Evolutionary conservation across 768 basidiomycete genomes (phyloP).

Genomic region (Amanita muscaria): DNA sequence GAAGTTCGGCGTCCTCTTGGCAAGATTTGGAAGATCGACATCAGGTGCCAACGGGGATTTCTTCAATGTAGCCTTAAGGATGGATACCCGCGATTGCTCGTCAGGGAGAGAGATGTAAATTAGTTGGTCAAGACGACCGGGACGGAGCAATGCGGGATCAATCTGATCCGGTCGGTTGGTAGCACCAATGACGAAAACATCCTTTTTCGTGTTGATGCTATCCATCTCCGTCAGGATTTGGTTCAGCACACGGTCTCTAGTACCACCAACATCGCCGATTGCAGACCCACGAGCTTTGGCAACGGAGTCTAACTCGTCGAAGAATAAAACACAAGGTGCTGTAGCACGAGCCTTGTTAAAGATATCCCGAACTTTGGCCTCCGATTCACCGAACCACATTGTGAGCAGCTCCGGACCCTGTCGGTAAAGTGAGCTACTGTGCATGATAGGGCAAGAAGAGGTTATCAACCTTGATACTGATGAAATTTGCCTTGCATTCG

Average conservation of each 20-base stretch:
- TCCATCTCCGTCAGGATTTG: constrained; percentile 98
- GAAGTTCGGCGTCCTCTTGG: constrained; percentile 93
- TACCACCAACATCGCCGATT: constrained; percentile 87
- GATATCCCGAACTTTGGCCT: constrained; percentile 98
- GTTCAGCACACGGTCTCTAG: constrained; percentile 96
- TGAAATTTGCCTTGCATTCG: constrained; percentile 99
- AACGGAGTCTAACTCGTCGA: constrained; percentile 98
- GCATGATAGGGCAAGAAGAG: neutral
- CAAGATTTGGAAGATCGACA: constrained; percentile 80
- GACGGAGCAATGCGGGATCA: constrained; percentile 86
- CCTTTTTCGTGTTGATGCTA: constrained; percentile 98
- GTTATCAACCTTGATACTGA: constrained; percentile 80
- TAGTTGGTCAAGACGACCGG: constrained; percentile 97
- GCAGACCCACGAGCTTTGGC: constrained; percentile 88
- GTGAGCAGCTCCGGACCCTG: constrained; percentile 94
- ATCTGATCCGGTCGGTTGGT: constrained; percentile 97
- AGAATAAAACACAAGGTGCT: constrained; percentile 99
- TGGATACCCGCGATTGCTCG: constrained; percentile 83
- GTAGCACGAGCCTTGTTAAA: constrained; percentile 99
- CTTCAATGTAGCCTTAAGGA: constrained; percentile 85
- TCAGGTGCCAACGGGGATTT: constrained; percentile 80
- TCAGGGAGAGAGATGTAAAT: constrained; percentile 99
- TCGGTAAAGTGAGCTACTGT: constrained; percentile 11
- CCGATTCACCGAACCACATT: constrained; percentile 99
- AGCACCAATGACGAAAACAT: constrained; percentile 96